Conservation (phyloP, 2,329 filamentous ascomycete species). For the Fusarium sp. region DNA sequence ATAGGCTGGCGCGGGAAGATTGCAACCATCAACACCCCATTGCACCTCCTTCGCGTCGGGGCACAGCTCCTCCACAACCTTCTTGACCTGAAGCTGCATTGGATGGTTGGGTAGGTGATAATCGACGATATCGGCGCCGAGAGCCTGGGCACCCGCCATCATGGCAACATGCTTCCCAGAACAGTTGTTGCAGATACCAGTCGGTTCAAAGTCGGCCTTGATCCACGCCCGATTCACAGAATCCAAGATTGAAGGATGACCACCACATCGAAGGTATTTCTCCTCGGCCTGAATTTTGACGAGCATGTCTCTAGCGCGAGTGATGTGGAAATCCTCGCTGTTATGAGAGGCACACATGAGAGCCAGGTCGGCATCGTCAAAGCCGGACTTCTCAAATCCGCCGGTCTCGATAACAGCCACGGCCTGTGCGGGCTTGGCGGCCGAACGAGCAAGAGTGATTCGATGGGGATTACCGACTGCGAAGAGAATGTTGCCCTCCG, state of each 20-base stretch:
- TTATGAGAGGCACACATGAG: slow-evolving; percentile 65
- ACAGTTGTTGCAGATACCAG: slow-evolving; percentile 61
- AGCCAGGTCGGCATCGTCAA: slow-evolving; percentile 61
- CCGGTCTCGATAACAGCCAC: slow-evolving; percentile 62
- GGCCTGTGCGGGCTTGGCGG: slow-evolving; percentile 63
- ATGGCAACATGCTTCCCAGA: slow-evolving; percentile 66
- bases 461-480: slow-evolving; percentile 59
- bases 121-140: slow-evolving; percentile 50
- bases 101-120: slow-evolving; percentile 58
- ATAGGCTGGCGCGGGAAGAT: slow-evolving; percentile 62
- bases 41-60: slow-evolving; percentile 47
- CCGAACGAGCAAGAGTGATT: slow-evolving; percentile 61
- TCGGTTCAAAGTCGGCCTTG: slow-evolving; percentile 55
- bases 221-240: slow-evolving; percentile 58
- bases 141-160: slow-evolving; percentile 58
- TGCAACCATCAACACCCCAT: slow-evolving; percentile 65
- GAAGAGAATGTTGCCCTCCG: slow-evolving; percentile 56
- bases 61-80: slow-evolving; percentile 55
- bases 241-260: slow-evolving; percentile 56
- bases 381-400: slow-evolving; percentile 53
- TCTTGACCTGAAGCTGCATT: slow-evolving; percentile 58
- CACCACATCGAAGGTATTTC: slow-evolving; percentile 59
- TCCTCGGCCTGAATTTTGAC: slow-evolving; percentile 53
- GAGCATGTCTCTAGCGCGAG: slow-evolving; percentile 57
- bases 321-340: slow-evolving; percentile 59